These are phyloP conservation scores for Apiotrichum domesticum DNA, from an alignment of 1,284 basidiomycete species.

Conservation along the genomic window DNA sequence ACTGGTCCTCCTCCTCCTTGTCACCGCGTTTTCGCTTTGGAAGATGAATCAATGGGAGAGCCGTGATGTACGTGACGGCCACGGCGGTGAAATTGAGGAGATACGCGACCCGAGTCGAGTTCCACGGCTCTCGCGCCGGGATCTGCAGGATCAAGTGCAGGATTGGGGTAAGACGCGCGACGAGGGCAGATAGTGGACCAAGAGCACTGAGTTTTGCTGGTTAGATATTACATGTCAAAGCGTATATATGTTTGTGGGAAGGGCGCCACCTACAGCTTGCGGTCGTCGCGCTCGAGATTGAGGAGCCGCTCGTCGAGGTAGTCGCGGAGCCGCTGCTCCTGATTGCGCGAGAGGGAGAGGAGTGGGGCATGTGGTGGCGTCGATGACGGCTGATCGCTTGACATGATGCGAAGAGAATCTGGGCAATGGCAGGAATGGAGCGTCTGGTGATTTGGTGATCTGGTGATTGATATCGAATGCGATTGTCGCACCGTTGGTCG, in stretches of 20 bases:
- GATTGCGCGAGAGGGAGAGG: slow-evolving; percentile 17
- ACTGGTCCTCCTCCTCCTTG: background rate
- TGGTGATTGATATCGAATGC: no score
- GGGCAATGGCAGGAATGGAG: no score
- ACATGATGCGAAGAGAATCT: no score
- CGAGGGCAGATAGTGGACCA: slow-evolving; percentile 15
- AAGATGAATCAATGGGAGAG: slow-evolving; percentile 18
- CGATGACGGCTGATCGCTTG: no score
- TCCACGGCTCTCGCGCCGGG: slow-evolving; percentile 22
- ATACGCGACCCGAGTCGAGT: slow-evolving; percentile 25
- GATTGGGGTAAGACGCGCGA: slow-evolving; percentile 22
- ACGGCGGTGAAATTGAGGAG: slow-evolving; percentile 23
- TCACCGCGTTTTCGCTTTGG: background rate
- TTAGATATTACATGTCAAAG: no score
- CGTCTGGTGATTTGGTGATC: no score
- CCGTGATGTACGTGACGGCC: slow-evolving; percentile 20
- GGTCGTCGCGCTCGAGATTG: slow-evolving; percentile 27
- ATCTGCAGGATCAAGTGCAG: slow-evolving; percentile 29
- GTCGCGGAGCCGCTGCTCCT: slow-evolving; percentile 20
- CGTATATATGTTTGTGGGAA: no score
- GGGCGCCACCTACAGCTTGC: slow-evolving; percentile 24
- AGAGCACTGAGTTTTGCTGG: slow-evolving; percentile 18
- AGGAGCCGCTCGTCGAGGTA: slow-evolving; percentile 27
- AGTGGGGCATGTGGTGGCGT: background rate
- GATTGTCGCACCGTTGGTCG: no score